Conservation (phyloP, 2,329 filamentous ascomycete genomes). For the Cercospora brassicicola region DNA sequence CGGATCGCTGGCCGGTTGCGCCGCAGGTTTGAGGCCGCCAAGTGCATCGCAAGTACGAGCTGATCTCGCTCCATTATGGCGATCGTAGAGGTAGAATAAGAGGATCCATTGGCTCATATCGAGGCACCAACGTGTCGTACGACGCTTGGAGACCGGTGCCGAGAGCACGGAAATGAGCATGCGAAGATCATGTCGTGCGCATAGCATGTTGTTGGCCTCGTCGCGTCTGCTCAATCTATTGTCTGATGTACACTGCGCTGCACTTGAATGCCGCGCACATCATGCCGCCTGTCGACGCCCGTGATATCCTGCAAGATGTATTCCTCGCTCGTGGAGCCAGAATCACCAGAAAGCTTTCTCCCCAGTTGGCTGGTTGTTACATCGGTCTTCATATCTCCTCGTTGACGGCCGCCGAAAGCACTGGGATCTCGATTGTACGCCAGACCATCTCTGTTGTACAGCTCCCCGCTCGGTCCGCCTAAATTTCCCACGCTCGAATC, state of each 20-base stretch:
- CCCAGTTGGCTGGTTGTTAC: conserved; percentile 20
- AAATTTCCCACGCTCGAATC: conserved; percentile 18
- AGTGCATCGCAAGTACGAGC: neutral
- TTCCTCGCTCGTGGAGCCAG: conserved; percentile 20
- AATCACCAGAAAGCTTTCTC: conserved; percentile 20
- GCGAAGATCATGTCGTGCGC: neutral
- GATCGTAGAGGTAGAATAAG: neutral
- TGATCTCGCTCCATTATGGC: neutral
- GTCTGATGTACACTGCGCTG: conserved; percentile 25
- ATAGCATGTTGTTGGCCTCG: neutral
- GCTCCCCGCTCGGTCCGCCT: neutral
- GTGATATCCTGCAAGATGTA: conserved; percentile 26
- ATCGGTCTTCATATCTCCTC: conserved; percentile 19
- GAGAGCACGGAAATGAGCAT: neutral
- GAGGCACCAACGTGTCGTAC: neutral
- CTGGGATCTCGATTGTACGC: conserved; percentile 9
- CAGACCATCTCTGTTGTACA: conserved; percentile 3
- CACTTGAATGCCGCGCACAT: conserved; percentile 25
- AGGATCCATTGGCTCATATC: neutral
- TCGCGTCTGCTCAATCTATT: conserved; percentile 6
- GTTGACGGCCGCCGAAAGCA: neutral
- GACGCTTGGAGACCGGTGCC: neutral
- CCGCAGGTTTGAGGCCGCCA: neutral
- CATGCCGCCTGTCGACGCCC: conserved; percentile 9
- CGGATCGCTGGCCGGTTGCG: neutral